phyloP scores from a whole-genome alignment of 176 grass and related monocot species.

The Puccinellia tenuiflora region DNA sequence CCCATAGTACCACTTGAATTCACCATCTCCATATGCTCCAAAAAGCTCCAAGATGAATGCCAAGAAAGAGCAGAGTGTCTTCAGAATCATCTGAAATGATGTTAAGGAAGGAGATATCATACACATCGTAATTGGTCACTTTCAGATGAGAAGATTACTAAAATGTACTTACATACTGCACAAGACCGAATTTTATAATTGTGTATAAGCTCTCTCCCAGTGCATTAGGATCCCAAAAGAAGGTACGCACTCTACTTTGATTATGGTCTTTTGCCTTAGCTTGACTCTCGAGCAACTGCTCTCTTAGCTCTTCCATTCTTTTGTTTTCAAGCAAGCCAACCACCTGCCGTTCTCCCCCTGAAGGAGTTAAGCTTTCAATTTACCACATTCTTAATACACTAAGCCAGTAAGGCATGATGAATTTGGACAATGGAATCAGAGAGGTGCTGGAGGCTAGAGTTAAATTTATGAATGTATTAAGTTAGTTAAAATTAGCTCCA shows the following conservation, averaged over 20 bases:
- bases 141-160: background rate
- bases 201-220: slow-evolving; percentile 63
- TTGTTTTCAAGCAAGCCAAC: slow-evolving; percentile 58
- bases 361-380: background rate
- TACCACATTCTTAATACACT: background rate
- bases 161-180: slow-evolving; percentile 75
- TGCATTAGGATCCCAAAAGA: slow-evolving; percentile 55
- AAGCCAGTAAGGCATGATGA: background rate
- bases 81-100: slow-evolving; percentile 75
- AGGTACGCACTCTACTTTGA: slow-evolving; percentile 6
- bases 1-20: slow-evolving; percentile 96
- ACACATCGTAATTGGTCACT: background rate
- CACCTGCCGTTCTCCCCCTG: slow-evolving; percentile 75
- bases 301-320: slow-evolving; percentile 47
- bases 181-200: slow-evolving; percentile 81
- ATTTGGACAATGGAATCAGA: background rate
- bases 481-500: background rate
- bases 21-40: slow-evolving; percentile 73
- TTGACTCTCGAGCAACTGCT: slow-evolving; percentile 49
- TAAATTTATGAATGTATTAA: background rate
- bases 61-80: slow-evolving; percentile 75
- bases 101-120: background rate
- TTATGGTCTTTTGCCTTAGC: slow-evolving; percentile 22
- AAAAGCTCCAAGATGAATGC: slow-evolving; percentile 75
- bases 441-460: background rate